Conservation (phyloP, 2,329 filamentous ascomycete genomes). For the Metarhizium anisopliae region DNA sequence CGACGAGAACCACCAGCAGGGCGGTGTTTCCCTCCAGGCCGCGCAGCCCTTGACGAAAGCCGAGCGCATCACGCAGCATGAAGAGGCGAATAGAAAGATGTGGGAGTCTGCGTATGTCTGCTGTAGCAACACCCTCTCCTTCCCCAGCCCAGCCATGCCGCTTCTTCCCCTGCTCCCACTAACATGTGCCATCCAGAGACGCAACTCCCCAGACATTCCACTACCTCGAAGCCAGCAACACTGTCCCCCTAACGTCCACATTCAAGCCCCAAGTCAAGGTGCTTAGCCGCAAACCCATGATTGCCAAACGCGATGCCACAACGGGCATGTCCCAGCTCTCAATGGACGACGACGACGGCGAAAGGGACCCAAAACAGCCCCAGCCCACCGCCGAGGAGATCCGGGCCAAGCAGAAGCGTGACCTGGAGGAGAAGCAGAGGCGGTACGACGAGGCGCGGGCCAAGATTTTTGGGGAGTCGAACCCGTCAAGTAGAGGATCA, state of each 20-base stretch:
- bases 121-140: neutral
- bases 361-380: conserved; percentile 54
- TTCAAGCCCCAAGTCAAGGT: conserved; percentile 81
- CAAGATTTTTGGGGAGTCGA: conserved; percentile 68
- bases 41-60: conserved; percentile 52
- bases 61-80: conserved; percentile 71
- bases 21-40: conserved; percentile 2
- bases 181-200: conserved; percentile 44
- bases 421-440: conserved; percentile 81
- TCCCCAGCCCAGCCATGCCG: neutral
- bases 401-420: conserved; percentile 65
- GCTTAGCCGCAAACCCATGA: conserved; percentile 69
- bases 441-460: conserved; percentile 84
- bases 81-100: conserved; percentile 72
- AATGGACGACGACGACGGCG: conserved; percentile 46
- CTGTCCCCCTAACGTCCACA: conserved; percentile 50
- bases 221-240: conserved; percentile 59
- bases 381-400: conserved; percentile 68
- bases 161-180: conserved; percentile 3
- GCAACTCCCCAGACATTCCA: conserved; percentile 59
- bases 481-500: conserved; percentile 46
- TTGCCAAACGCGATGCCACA: conserved; percentile 49
- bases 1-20: conserved; percentile 22
- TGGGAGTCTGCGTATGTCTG: conserved; percentile 76
- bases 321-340: conserved; percentile 34